Percentiles rank a stretch among this genome's conserved stretches.
These are phyloP conservation scores for Sambucus nigra DNA, from an alignment of 129 eudicot genomes.

Conservation along the genomic window DNA sequence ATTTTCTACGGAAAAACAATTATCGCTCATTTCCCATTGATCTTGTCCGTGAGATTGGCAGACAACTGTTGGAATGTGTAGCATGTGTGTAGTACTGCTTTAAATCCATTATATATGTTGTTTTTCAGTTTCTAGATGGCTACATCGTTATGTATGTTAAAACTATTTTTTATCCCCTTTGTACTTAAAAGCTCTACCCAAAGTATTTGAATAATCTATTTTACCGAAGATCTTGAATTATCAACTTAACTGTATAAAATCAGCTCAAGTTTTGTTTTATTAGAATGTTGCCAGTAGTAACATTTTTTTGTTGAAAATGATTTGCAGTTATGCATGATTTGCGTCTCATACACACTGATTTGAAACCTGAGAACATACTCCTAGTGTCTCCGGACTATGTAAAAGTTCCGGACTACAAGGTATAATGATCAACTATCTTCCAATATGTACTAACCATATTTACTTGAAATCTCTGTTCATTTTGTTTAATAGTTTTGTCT, in stretches of 20 bases:
- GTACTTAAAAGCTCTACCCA: no score
- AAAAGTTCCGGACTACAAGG: slow-evolving; percentile 86
- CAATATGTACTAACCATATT: not conserved
- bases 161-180: no score
- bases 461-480: not conserved
- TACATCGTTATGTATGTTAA: not conserved
- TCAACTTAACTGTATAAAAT: not conserved
- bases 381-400: slow-evolving; percentile 67
- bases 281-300: not conserved
- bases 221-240: not conserved
- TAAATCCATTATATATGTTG: not conserved
- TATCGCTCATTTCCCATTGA: slow-evolving; percentile 96
- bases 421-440: not conserved
- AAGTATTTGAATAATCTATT: no score
- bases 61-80: slow-evolving; percentile 96
- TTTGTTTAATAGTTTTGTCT: not conserved
- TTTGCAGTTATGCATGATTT: slow-evolving; percentile 92
- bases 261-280: not conserved
- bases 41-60: slow-evolving; percentile 96
- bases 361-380: slow-evolving; percentile 93
- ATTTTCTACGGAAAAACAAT: slow-evolving; percentile 97
- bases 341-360: slow-evolving; percentile 80
- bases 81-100: slow-evolving; percentile 78
- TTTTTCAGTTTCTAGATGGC: not conserved
- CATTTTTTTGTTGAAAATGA: not conserved